Percentiles rank a stretch among this genome's conserved stretches.
phyloP scores from a whole-genome alignment of 306 rosid species.

The Vigna trinervia region DNA sequence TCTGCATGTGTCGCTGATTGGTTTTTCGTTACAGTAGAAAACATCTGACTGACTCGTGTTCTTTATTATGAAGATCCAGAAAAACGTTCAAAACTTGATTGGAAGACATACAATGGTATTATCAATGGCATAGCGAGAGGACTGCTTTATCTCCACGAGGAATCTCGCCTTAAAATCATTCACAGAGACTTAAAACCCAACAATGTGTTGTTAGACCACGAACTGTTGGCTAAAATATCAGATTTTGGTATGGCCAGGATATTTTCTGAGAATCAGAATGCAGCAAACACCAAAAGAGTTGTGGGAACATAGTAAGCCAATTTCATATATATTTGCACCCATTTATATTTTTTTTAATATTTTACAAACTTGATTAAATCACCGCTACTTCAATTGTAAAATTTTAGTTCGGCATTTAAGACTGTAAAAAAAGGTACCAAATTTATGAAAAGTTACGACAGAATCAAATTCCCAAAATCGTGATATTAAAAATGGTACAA shows the following conservation, averaged over 20 bases:
- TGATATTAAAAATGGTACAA: too few relatives aligned
- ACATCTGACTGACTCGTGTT: conserved; percentile 4
- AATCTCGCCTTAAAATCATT: conserved; percentile 58
- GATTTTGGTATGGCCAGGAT: conserved; percentile 71
- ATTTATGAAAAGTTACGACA: too few relatives aligned
- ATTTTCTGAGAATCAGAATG: conserved; percentile 56
- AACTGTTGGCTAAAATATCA: conserved; percentile 62
- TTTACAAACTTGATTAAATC: too few relatives aligned
- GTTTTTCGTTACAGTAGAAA: not conserved
- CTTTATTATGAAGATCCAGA: conserved; percentile 44
- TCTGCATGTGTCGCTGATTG: not conserved
- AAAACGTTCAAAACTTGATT: conserved; percentile 51
- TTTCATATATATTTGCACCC: not conserved
- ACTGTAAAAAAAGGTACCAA: too few relatives aligned
- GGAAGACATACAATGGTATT: conserved; percentile 54
- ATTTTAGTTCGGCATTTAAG: too few relatives aligned
- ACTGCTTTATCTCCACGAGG: conserved; percentile 65
- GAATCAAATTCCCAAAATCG: not conserved
- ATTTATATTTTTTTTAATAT: not conserved
- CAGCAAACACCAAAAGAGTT: conserved; percentile 61
- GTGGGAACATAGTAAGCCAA: conserved; percentile 65
- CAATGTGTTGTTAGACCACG: conserved; percentile 59
- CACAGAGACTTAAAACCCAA: conserved; percentile 69
- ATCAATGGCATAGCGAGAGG: conserved; percentile 58
- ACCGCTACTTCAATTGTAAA: too few relatives aligned